phyloP scores from a whole-genome alignment of 352 stramenopile species.

The Globisporangium megalacanthum region DNA sequence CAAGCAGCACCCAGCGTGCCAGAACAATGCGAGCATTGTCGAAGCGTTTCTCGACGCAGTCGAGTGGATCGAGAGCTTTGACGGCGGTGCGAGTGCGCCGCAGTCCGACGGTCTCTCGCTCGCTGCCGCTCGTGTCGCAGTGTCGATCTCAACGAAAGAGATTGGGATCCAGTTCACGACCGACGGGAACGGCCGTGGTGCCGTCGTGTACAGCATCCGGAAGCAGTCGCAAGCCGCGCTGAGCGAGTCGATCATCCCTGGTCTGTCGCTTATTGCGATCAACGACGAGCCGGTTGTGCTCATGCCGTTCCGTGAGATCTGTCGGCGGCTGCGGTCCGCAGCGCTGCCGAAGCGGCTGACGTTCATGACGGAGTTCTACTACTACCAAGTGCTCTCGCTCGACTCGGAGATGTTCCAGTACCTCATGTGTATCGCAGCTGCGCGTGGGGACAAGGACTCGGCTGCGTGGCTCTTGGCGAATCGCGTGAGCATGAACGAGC shows the following conservation, averaged over 20 bases:
- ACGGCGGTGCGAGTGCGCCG: slow-evolving; percentile 28
- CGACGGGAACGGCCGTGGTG: slow-evolving; percentile 67
- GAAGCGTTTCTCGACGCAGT: slow-evolving; percentile 69
- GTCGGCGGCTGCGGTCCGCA: slow-evolving; percentile 49
- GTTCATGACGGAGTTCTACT: slow-evolving; percentile 83
- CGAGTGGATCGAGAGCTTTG: slow-evolving; percentile 69
- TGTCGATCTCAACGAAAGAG: slow-evolving; percentile 80
- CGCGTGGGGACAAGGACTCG: slow-evolving; percentile 66
- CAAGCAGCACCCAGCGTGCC: slow-evolving; percentile 58
- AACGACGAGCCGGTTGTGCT: slow-evolving; percentile 78
- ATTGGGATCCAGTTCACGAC: slow-evolving; percentile 82
- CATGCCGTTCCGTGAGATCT: slow-evolving; percentile 79
- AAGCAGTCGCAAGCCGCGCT: slow-evolving; percentile 79
- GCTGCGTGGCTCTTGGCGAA: slow-evolving; percentile 47
- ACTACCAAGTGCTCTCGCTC: slow-evolving; percentile 75
- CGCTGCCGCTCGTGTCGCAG: slow-evolving; percentile 48
- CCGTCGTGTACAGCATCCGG: slow-evolving; percentile 68
- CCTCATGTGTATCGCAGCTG: slow-evolving; percentile 60
- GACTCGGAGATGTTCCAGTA: slow-evolving; percentile 81
- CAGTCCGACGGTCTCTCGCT: slow-evolving; percentile 41
- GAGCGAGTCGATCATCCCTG: slow-evolving; percentile 59
- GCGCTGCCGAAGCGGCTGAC: slow-evolving; percentile 72
- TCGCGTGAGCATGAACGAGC: slow-evolving; percentile 52
- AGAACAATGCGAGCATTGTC: slow-evolving; percentile 57
- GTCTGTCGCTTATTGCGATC: slow-evolving; percentile 73